phyloP scores from a whole-genome alignment of 192 early-diverging fungal genomes.

The Backusella australiensis region DNA sequence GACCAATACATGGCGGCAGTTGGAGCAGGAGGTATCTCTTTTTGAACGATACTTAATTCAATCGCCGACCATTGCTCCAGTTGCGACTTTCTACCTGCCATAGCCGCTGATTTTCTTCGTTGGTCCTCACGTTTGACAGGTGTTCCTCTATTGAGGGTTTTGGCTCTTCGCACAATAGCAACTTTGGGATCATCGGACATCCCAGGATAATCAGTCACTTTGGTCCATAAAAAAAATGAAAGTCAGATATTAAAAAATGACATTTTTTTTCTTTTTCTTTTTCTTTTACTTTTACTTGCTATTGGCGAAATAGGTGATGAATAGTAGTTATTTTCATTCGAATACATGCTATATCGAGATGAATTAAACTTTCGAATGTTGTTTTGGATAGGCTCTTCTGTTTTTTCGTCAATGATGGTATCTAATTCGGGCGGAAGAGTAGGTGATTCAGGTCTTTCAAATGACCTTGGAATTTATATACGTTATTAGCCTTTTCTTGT shows the following conservation, averaged over 20 bases:
- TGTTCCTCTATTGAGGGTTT: background rate
- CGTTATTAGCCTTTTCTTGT: background rate
- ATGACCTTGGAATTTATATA: background rate
- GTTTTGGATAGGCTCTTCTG: background rate
- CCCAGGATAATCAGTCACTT: background rate
- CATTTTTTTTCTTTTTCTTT: background rate
- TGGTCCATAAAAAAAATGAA: background rate
- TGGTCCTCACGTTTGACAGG: background rate
- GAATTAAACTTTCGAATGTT: background rate
- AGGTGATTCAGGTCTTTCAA: conserved; percentile 30
- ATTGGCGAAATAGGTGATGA: background rate
- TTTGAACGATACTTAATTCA: conserved; percentile 10
- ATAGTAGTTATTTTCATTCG: background rate
- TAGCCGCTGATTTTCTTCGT: background rate
- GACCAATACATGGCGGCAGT: conserved; percentile 84
- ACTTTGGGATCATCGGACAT: background rate
- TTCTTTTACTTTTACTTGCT: background rate
- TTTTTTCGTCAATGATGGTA: background rate
- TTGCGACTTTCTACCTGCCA: background rate
- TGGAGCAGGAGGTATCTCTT: conserved; percentile 54
- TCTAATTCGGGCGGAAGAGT: conserved; percentile 11
- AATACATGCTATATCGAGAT: background rate
- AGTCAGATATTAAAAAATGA: background rate
- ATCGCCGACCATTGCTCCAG: conserved; percentile 7
- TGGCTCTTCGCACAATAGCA: background rate